These are phyloP conservation scores for Apiotrichum porosum DNA, from an alignment of 1,284 basidiomycete genomes.

Conservation along the genomic window DNA sequence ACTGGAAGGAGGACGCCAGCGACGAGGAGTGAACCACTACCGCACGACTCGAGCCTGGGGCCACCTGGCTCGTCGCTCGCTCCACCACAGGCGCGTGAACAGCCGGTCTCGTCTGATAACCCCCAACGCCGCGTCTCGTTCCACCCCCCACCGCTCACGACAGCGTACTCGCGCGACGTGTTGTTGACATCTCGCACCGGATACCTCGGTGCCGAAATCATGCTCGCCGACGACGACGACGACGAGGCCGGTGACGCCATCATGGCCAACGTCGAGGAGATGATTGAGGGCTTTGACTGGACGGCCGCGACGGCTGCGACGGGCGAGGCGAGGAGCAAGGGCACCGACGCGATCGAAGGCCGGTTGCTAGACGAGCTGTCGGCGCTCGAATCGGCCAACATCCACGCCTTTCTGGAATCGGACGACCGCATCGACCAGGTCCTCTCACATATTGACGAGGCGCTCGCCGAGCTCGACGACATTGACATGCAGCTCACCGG, in stretches of 20 bases:
- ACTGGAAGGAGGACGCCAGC: too few species aligned
- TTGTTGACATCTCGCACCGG: slow-evolving; percentile 55
- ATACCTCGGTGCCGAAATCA: slow-evolving; percentile 34
- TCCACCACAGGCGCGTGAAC: too few species aligned
- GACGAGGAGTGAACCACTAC: too few species aligned
- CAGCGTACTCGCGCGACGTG: slow-evolving; percentile 56
- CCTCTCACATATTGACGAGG: slow-evolving; percentile 80
- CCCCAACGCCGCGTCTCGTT: slow-evolving; percentile 42
- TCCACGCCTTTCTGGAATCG: slow-evolving; percentile 93
- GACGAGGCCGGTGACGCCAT: slow-evolving; percentile 72
- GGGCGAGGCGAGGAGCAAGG: slow-evolving; percentile 44
- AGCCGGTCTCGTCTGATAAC: too few species aligned
- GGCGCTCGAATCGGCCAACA: slow-evolving; percentile 93
- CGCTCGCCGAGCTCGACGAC: slow-evolving; percentile 74
- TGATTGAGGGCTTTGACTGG: slow-evolving; percentile 98
- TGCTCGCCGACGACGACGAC: slow-evolving; percentile 51
- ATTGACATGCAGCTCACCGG: slow-evolving; percentile 81
- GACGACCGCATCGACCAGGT: slow-evolving; percentile 82
- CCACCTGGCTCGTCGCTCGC: slow-evolving; percentile 1
- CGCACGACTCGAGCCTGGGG: not conserved
- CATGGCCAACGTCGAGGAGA: slow-evolving; percentile 88
- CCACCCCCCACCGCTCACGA: slow-evolving; percentile 43
- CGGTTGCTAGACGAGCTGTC: slow-evolving; percentile 77
- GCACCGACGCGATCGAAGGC: slow-evolving; percentile 82
- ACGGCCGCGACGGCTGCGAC: slow-evolving; percentile 49